These are phyloP conservation scores for Aspergillus ellipticus DNA, from an alignment of 495 filamentous ascomycete species.

Conservation along the genomic window DNA sequence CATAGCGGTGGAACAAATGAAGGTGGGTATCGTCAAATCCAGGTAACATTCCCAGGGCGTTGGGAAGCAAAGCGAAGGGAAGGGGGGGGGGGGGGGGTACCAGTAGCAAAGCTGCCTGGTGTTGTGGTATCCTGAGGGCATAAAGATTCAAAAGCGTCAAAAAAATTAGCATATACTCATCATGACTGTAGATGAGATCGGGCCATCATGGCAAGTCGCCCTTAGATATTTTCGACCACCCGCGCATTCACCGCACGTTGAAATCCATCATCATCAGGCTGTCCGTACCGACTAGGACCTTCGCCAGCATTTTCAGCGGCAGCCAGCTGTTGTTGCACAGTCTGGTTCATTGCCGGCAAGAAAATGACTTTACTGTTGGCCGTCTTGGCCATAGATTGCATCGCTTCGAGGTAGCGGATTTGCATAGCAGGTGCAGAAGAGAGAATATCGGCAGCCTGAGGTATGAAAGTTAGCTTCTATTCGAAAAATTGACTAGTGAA, in stretches of 20 bases:
- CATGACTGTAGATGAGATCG: not conserved
- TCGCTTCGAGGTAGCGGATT: constrained; percentile 97
- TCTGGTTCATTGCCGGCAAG: constrained; percentile 61
- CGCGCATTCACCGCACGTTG: constrained; percentile 80
- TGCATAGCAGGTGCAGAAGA: constrained; percentile 95
- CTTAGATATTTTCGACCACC: constrained; percentile 81
- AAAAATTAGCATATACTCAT: constrained; percentile 16
- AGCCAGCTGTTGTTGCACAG: constrained; percentile 44
- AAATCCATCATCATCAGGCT: constrained; percentile 60
- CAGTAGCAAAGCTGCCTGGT: constrained; percentile 5
- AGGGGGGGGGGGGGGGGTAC: constrained; percentile 21
- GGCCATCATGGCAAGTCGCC: not conserved
- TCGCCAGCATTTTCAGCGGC: constrained; percentile 55
- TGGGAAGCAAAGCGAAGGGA: constrained; percentile 12
- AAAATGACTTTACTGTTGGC: constrained; percentile 98
- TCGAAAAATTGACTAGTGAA: not conserved
- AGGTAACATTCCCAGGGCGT: constrained; percentile 8
- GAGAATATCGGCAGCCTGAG: constrained; percentile 83
- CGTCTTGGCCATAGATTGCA: constrained; percentile 97
- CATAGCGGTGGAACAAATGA: constrained; percentile 16
- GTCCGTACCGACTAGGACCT: constrained; percentile 52
- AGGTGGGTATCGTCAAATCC: constrained; percentile 39
- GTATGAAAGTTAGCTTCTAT: not conserved
- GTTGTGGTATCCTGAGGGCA: not conserved
- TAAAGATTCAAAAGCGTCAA: not conserved